These are phyloP conservation scores for Vitis rotundifolia DNA, from an alignment of 164 flowering plant species.

Conservation along the genomic window DNA sequence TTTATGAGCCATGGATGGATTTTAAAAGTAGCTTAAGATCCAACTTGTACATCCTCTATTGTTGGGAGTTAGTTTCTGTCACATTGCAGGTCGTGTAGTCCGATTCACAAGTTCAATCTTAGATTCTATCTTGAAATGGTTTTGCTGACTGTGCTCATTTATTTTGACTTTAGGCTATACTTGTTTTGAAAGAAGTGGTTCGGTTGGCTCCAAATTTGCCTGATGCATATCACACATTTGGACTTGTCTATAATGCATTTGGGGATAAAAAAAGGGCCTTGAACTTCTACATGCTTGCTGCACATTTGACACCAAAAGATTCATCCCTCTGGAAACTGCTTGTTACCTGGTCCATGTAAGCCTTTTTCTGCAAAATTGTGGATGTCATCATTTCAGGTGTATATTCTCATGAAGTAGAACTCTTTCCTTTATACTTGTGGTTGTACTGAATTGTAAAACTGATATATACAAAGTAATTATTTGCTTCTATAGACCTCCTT, in stretches of 20 bases:
- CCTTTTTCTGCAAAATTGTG: not conserved
- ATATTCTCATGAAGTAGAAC: not conserved
- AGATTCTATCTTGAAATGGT: not conserved
- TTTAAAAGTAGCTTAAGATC: not conserved
- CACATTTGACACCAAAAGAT: constrained; percentile 63
- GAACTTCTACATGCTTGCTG: constrained; percentile 67
- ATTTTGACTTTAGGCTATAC: constrained; percentile 32
- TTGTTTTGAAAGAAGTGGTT: constrained; percentile 52
- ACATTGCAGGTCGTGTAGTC: not conserved
- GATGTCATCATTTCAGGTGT: not conserved
- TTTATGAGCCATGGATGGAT: not conserved
- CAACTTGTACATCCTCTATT: not conserved
- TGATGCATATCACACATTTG: constrained; percentile 69
- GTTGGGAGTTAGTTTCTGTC: not conserved
- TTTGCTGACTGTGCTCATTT: not conserved
- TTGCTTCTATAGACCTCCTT: too few relatives aligned
- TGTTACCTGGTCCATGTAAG: constrained; percentile 29
- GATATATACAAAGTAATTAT: not conserved
- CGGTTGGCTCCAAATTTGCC: constrained; percentile 61
- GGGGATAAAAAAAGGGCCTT: constrained; percentile 54
- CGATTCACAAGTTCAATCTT: not conserved
- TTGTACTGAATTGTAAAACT: not conserved
- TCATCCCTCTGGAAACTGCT: constrained; percentile 70
- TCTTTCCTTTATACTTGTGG: not conserved
- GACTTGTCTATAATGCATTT: constrained; percentile 51